Percentiles rank a stretch among this genome's conserved stretches.
phyloP scores from a whole-genome alignment of 192 early-diverging fungal genomes.

The Coemansia sp. region DNA sequence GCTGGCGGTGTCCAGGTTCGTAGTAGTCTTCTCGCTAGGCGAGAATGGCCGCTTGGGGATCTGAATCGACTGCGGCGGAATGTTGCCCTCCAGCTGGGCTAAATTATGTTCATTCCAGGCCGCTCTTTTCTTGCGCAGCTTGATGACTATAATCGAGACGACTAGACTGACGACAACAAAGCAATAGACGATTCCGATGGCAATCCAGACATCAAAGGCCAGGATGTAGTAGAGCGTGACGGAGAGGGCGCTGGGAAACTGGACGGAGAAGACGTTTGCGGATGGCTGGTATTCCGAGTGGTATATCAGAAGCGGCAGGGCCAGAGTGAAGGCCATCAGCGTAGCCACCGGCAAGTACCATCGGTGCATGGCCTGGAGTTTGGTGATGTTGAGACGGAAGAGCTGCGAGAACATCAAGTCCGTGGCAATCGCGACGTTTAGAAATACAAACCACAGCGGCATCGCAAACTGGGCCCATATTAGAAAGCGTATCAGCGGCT shows the following conservation, averaged over 20 bases:
- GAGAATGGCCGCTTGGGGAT: background rate
- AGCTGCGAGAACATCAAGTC: conserved; percentile 50
- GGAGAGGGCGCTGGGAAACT: conserved; percentile 50
- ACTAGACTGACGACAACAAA: conserved; percentile 47
- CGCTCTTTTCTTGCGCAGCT: conserved; percentile 38
- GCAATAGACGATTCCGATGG: conserved; percentile 49
- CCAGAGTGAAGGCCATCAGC: conserved; percentile 28
- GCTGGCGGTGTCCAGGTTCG: background rate
- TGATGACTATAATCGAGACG: conserved; percentile 28
- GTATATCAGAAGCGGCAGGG: conserved; percentile 48
- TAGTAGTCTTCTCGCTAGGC: background rate
- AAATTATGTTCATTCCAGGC: conserved; percentile 30
- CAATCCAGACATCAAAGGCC: conserved; percentile 54
- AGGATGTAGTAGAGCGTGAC: conserved; percentile 52
- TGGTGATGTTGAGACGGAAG: conserved; percentile 17
- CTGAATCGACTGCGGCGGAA: conserved; percentile 7
- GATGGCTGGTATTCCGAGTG: conserved; percentile 42
- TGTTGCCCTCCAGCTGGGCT: conserved; percentile 10
- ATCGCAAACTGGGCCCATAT: conserved; percentile 55
- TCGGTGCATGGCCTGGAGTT: conserved; percentile 35
- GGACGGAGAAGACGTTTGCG: conserved; percentile 48
- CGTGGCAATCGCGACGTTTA: conserved; percentile 47
- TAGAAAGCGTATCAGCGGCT: conserved; percentile 43
- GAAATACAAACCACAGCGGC: conserved; percentile 55
- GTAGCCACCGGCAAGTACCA: conserved; percentile 50